A percentile compares a stretch with the other conserved stretches of the same genome.
These are phyloP conservation scores for Aaosphaeria pasadenensis DNA, from an alignment of 2,329 filamentous ascomycete genomes.

Conservation along the genomic window DNA sequence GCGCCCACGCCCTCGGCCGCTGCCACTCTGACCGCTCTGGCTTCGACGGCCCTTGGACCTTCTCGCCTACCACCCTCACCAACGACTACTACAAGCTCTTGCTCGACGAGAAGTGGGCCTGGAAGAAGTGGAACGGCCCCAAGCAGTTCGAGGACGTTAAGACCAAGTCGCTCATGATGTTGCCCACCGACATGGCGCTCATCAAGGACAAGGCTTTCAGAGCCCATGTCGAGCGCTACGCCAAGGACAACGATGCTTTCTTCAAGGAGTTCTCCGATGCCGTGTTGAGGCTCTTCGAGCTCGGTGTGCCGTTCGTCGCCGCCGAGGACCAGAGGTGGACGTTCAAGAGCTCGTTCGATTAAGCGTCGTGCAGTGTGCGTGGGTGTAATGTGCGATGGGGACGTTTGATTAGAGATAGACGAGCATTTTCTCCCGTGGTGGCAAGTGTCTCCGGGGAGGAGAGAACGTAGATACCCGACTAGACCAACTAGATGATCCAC, in stretches of 20 bases:
- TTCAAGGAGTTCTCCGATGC: slow-evolving; percentile 89
- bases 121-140: slow-evolving; percentile 96
- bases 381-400: background rate
- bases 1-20: slow-evolving; percentile 76
- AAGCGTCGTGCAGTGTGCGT: slow-evolving; percentile 2
- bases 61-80: slow-evolving; percentile 73
- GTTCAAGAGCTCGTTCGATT: slow-evolving; percentile 46
- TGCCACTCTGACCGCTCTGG: slow-evolving; percentile 88
- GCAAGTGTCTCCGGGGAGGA: slow-evolving; percentile 6
- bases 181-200: slow-evolving; percentile 86
- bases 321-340: slow-evolving; percentile 43
- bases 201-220: slow-evolving; percentile 86
- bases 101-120: slow-evolving; percentile 87
- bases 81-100: slow-evolving; percentile 94
- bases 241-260: slow-evolving; percentile 85
- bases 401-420: no score
- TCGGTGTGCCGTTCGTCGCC: slow-evolving; percentile 81
- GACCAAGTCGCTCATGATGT: slow-evolving; percentile 92
- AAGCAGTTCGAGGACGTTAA: slow-evolving; percentile 86
- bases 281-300: slow-evolving; percentile 81
- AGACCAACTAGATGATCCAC: slow-evolving; percentile 13
- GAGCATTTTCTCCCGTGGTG: no score
- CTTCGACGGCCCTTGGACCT: slow-evolving; percentile 82
- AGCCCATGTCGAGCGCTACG: slow-evolving; percentile 78
- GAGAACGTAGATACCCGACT: slow-evolving; percentile 27